Percentiles rank a stretch among this genome's conserved stretches.
Conservation (phyloP, 129 eudicot species). For the Ambrosia trifida region DNA sequence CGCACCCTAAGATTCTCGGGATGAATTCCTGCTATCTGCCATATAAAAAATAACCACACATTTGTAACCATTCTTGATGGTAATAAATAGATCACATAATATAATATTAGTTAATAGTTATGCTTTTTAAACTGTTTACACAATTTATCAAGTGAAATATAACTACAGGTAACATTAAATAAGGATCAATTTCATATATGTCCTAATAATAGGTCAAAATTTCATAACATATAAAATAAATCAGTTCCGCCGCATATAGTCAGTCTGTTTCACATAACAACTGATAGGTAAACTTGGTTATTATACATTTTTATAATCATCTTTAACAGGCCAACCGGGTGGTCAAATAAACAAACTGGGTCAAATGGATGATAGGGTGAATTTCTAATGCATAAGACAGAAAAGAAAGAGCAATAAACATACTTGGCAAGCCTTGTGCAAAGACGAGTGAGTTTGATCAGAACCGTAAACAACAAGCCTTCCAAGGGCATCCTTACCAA, state of each 20-base stretch:
- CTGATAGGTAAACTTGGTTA: not conserved
- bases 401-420: slow-evolving; percentile 16
- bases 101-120: too few species aligned
- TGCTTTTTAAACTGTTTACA: too few species aligned
- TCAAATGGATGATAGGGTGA: too few species aligned
- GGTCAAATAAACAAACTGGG: not conserved
- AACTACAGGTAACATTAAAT: not conserved
- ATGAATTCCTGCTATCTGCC: slow-evolving; percentile 89
- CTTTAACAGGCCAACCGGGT: not conserved
- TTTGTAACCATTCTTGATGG: slow-evolving; percentile 2
- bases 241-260: too few species aligned
- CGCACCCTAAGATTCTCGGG: slow-evolving; percentile 70
- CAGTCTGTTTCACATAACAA: not conserved
- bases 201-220: not conserved
- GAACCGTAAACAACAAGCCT: slow-evolving; percentile 87
- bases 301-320: not conserved
- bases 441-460: slow-evolving; percentile 94
- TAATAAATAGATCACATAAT: too few species aligned
- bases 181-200: not conserved
- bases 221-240: too few species aligned
- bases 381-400: slow-evolving; percentile 3
- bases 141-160: not conserved
- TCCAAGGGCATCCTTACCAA: slow-evolving; percentile 70
- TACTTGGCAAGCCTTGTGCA: slow-evolving; percentile 95
- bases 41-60: not conserved